phyloP scores from a whole-genome alignment of 371 early-diverging fungal genomes.

The Apophysomyces variabilis region DNA sequence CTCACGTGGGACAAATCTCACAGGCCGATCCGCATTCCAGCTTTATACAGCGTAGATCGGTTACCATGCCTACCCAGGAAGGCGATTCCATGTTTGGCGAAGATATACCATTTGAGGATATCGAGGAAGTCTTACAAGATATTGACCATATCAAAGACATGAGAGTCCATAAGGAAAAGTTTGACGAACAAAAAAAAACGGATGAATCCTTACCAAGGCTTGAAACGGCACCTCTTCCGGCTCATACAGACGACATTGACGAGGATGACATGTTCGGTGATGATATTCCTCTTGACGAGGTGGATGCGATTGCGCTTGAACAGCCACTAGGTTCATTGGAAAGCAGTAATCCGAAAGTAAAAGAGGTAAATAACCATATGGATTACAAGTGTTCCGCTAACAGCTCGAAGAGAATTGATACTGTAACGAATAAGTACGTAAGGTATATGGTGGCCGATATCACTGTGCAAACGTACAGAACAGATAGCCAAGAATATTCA shows the following conservation, averaged over 20 bases:
- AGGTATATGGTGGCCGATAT: constrained; percentile 23
- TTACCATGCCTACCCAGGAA: neutral
- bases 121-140: constrained; percentile 15
- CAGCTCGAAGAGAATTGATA: neutral
- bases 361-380: neutral
- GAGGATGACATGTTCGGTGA: constrained; percentile 51
- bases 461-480: neutral
- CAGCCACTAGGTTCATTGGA: neutral
- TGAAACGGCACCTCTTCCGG: neutral
- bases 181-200: neutral
- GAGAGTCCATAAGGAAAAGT: neutral
- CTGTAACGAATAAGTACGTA: constrained; percentile 9
- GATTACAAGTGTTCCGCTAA: neutral
- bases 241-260: constrained; percentile 18
- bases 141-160: neutral
- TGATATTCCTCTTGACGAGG: constrained; percentile 39
- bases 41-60: neutral
- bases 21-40: constrained; percentile 11
- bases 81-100: constrained; percentile 29
- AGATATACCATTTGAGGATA: constrained; percentile 22
- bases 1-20: neutral
- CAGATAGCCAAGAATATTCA: neutral
- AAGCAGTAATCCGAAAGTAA: neutral
- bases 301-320: constrained; percentile 19
- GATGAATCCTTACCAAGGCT: neutral